These are phyloP conservation scores for Solanum hybrid DNA, from an alignment of 305 asterid species.

Conservation along the genomic window DNA sequence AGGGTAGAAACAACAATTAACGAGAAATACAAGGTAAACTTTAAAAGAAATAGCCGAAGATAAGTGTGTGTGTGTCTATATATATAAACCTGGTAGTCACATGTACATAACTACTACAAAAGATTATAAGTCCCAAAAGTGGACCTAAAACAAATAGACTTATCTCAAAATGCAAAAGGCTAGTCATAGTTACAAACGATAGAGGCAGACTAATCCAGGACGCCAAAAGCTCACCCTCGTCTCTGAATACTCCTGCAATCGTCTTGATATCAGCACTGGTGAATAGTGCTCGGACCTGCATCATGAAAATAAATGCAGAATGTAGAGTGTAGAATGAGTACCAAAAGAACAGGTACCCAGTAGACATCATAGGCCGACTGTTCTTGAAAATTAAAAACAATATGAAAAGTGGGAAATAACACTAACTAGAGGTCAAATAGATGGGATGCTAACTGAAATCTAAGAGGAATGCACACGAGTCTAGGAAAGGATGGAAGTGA, in stretches of 20 bases:
- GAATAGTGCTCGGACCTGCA: neutral
- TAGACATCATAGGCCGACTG: neutral
- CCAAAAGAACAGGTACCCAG: neutral
- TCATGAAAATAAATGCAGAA: neutral
- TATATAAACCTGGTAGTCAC: neutral
- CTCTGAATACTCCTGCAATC: neutral
- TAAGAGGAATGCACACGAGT: neutral
- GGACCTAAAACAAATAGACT: neutral
- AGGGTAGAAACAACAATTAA: neutral
- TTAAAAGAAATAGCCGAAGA: neutral
- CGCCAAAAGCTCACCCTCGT: neutral
- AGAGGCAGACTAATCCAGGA: neutral
- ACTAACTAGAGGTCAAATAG: neutral
- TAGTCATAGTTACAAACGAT: neutral
- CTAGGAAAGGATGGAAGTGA: neutral
- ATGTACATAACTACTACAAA: neutral
- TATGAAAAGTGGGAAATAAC: neutral
- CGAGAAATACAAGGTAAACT: neutral
- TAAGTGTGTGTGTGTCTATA: neutral
- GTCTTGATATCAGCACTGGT: neutral
- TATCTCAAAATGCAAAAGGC: neutral
- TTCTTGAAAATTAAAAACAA: neutral
- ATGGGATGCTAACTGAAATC: neutral
- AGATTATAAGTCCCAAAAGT: neutral
- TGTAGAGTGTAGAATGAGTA: neutral